phyloP scores from a whole-genome alignment of 2,329 filamentous ascomycete genomes.

The Cladophialophora chaetospira region DNA sequence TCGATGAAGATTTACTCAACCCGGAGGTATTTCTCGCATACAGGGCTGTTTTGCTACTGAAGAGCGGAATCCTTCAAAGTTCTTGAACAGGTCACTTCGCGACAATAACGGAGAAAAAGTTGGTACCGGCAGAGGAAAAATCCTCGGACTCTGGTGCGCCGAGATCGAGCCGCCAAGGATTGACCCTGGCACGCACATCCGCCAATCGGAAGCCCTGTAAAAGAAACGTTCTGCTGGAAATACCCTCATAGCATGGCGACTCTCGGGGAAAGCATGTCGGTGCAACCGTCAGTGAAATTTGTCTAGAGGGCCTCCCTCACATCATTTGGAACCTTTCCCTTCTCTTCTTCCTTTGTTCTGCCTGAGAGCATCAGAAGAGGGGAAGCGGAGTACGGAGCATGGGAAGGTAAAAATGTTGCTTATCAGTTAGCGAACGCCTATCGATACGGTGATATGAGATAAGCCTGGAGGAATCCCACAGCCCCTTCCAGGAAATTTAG shows the following conservation, averaged over 20 bases:
- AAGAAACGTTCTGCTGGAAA: conserved; percentile 6
- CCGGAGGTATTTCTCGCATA: background rate
- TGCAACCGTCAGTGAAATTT: background rate
- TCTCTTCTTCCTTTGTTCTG: too few relatives aligned
- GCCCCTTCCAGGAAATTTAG: background rate
- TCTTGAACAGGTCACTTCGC: background rate
- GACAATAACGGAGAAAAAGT: background rate
- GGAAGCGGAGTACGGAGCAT: too few relatives aligned
- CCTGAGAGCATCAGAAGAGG: too few relatives aligned
- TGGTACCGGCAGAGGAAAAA: background rate
- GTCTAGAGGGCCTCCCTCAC: background rate
- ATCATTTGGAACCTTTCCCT: too few relatives aligned
- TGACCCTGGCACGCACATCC: background rate
- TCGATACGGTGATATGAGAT: conserved; percentile 10
- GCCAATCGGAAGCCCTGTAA: conserved; percentile 8
- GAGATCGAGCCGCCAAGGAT: background rate
- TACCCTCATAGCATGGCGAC: background rate
- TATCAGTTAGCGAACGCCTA: conserved; percentile 11
- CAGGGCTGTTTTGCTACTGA: background rate
- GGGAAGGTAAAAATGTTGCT: background rate
- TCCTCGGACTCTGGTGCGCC: background rate
- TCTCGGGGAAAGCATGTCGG: too few relatives aligned
- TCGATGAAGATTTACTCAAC: too few relatives aligned
- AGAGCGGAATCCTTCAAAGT: background rate
- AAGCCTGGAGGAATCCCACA: background rate